Percentiles rank a stretch among this genome's conserved stretches.
phyloP scores from a whole-genome alignment of 345 rosid genomes.

The Eutrema yunnanense region DNA sequence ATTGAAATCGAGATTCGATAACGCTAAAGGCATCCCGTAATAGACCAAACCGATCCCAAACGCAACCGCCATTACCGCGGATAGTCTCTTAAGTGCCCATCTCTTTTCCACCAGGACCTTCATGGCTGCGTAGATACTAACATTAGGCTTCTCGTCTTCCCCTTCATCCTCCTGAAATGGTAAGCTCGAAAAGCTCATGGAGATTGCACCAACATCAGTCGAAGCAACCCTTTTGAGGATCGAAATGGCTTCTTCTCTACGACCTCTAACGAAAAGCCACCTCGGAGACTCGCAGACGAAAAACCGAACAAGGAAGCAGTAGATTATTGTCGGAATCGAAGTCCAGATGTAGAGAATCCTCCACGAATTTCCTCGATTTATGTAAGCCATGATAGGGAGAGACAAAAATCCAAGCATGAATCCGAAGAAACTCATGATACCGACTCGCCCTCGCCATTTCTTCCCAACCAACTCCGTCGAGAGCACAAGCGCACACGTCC shows the following conservation, averaged over 20 bases:
- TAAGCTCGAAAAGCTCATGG: slow-evolving; percentile 33
- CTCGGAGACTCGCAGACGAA: slow-evolving; percentile 49
- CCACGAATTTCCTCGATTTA: slow-evolving; percentile 41
- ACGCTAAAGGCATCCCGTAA: slow-evolving; percentile 70
- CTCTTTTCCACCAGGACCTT: slow-evolving; percentile 35
- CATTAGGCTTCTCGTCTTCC: slow-evolving; percentile 20
- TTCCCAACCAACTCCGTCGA: slow-evolving; percentile 45
- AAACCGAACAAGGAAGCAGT: slow-evolving; percentile 27
- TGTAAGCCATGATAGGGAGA: slow-evolving; percentile 36
- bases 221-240: slow-evolving; percentile 41
- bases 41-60: slow-evolving; percentile 63
- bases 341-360: slow-evolving; percentile 43
- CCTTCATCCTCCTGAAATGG: slow-evolving; percentile 23
- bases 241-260: slow-evolving; percentile 46
- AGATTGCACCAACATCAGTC: slow-evolving; percentile 3
- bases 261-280: slow-evolving; percentile 49
- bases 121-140: slow-evolving; percentile 41
- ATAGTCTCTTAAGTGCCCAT: slow-evolving; percentile 51
- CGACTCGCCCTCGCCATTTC: slow-evolving; percentile 44
- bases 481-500: slow-evolving; percentile 45
- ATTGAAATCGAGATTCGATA: slow-evolving; percentile 43
- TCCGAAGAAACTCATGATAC: slow-evolving; percentile 35
- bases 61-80: slow-evolving; percentile 35
- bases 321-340: slow-evolving; percentile 37
- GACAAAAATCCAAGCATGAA: slow-evolving; percentile 49